A percentile compares a stretch with the other conserved stretches of the same genome.
phyloP scores from a whole-genome alignment of 495 filamentous ascomycete species.

The Xylaria scruposa region DNA sequence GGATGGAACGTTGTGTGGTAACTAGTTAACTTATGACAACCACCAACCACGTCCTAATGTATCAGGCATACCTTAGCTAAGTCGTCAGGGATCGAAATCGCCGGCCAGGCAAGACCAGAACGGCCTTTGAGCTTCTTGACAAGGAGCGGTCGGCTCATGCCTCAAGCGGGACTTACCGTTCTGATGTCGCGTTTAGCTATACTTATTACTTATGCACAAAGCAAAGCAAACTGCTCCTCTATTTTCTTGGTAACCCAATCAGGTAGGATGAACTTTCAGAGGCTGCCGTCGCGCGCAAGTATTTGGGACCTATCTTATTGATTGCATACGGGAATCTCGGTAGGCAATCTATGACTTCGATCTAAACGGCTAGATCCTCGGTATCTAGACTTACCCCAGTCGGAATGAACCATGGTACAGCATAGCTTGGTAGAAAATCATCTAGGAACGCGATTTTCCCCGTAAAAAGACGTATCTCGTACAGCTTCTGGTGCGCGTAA shows the following conservation, averaged over 20 bases:
- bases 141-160: background rate
- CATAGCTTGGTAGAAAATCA: slow-evolving; percentile 10
- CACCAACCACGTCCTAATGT: background rate
- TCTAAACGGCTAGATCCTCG: slow-evolving; percentile 14
- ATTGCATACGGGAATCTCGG: slow-evolving; percentile 4
- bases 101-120: background rate
- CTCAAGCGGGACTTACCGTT: background rate
- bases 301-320: background rate
- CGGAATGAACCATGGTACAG: slow-evolving; percentile 3
- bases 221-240: background rate
- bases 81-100: background rate
- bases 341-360: background rate
- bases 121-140: background rate
- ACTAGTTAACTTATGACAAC: background rate
- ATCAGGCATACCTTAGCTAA: background rate
- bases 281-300: background rate
- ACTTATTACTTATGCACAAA: background rate
- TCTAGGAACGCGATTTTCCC: background rate
- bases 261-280: slow-evolving; percentile 10
- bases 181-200: background rate
- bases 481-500: background rate
- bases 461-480: background rate
- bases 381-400: slow-evolving; percentile 15
- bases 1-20: slow-evolving; percentile 6
- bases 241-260: background rate